Base-by-base conservation (phyloP, 495 filamentous ascomycete species). In the Podospora comata region DNA sequence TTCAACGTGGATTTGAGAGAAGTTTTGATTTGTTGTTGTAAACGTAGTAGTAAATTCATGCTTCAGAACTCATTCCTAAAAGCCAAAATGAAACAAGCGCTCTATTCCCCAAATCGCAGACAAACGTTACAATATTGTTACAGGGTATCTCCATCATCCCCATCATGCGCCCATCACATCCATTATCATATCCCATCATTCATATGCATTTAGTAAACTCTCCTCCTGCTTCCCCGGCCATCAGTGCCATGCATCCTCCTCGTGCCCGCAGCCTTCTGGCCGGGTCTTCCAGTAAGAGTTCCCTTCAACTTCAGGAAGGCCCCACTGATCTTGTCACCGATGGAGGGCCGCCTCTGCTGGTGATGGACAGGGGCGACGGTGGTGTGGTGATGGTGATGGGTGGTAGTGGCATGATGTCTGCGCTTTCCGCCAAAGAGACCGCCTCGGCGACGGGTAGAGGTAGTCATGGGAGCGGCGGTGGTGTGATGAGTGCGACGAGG, bases 181-280 rank as follows among this genome's bases (percentile, higher is more conserved):
- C 39, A 48, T 48, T 48, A 48, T 48, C 39, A 48, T 48, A 48
- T 48, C 39, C 15, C 5, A 13, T 48, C 9, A 32, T 4, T 48
- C 9, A 48, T 48, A 61, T 61, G 2, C 39, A 9, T 48, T 64
- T 71, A 73, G 16, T 68, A 64, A 15, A 67, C 69, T 16, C 66
- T 54, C 2, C 68, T 28, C n/a, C 70, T 70, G 15, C 60, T 19
- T 9, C 85, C 83, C 5, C 87, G 83, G 16, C 89, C 89, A 76
- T 91, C 90, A 44, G 89, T 91, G 16, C 89, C 89, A 70, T 87
- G 84, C 88, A 91, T 91, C 19, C 89, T 79, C 44, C 88, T 81
- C 27, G 89, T 90, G 13, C 90, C 89, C 62, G 89, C 90, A 76
- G 88, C 89, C 87, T 91, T 91, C 64, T 87, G 73, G 5, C 86